Base-by-base conservation (phyloP, 148 eudicot species). In the Rhododendron simsii region DNA sequence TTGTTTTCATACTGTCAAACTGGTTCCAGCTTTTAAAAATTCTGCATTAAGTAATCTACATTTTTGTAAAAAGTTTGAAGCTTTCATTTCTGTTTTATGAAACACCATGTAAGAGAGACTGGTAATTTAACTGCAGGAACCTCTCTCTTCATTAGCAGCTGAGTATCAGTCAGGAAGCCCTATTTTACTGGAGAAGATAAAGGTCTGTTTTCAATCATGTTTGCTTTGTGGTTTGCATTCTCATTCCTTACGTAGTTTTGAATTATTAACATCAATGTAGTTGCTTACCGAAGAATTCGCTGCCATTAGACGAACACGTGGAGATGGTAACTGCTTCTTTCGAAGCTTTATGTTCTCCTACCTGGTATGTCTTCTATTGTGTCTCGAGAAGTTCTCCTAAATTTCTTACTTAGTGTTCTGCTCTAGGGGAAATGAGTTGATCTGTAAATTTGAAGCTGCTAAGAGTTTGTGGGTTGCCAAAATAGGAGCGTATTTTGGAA, bases 271-370 rank as follows among this genome's bases (percentile, higher is more conserved):
- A 73, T 82, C 33, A 41, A 26, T 85, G 85, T 93, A 95, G 98
- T 89, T 96, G 87, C 95, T 96, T 79, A 86, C 79, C 16, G 91
- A 93, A 84, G 89, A 93, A 80, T 96, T 91, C 90, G 89, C 93
- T 85, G 94, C 93, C 57, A 93, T 97, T 69, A 91, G 99, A 88
- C 94, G 99, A 82, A 92, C 98, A 11, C 87, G 95, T n/a, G 98
- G 99, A 81, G 99, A 97, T 91, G 99, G 99, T 74, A 96, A 97
- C 81, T 97, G 98, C 89, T 97, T 97, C 88, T 97, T 97, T 75
- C 95, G 99, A 84, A 90, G 98, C 87, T 97, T 97, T 90, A 97
- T 97, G 99, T 92, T 97, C 89, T 94, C 98, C 23, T 97, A 93
- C 90, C 91, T 97, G 90, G 99, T 97, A 89, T 79, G 91, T 85